Conservation (phyloP, 2,329 filamentous ascomycete species). For the Arthrobotrys megalospora region DNA sequence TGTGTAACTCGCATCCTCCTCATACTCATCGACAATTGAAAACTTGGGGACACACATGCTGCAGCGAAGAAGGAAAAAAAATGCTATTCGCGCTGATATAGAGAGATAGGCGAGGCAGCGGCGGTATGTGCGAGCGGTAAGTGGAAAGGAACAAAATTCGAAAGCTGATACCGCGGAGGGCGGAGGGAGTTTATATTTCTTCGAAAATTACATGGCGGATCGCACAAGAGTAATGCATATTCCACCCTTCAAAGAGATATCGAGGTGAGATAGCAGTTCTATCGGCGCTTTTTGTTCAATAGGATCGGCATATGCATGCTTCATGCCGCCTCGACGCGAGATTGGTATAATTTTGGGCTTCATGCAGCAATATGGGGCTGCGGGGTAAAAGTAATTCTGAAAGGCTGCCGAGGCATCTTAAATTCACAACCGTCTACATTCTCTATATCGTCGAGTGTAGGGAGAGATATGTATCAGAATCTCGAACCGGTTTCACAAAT, state of each 20-base stretch:
- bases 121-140: background rate
- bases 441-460: background rate
- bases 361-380: background rate
- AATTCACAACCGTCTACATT: background rate
- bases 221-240: background rate
- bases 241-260: background rate
- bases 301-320: background rate
- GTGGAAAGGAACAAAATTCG: conserved; percentile 15
- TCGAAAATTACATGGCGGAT: background rate
- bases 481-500: conserved; percentile 3
- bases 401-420: background rate
- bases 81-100: conserved; percentile 26
- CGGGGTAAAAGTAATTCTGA: background rate
- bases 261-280: background rate
- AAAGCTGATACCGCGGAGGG: conserved; percentile 21
- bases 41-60: conserved; percentile 39
- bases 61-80: conserved; percentile 7
- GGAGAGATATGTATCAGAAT: background rate
- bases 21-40: conserved; percentile 35
- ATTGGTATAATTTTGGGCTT: conserved; percentile 14
- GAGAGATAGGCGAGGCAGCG: conserved; percentile 10
- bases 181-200: conserved; percentile 30
- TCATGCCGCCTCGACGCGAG: conserved; percentile 17
- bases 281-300: conserved; percentile 14
- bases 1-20: conserved; percentile 14